Evolutionary conservation across 371 early-diverging fungal genomes (phyloP).

Genomic region (Syncephalastrum racemosum): DNA sequence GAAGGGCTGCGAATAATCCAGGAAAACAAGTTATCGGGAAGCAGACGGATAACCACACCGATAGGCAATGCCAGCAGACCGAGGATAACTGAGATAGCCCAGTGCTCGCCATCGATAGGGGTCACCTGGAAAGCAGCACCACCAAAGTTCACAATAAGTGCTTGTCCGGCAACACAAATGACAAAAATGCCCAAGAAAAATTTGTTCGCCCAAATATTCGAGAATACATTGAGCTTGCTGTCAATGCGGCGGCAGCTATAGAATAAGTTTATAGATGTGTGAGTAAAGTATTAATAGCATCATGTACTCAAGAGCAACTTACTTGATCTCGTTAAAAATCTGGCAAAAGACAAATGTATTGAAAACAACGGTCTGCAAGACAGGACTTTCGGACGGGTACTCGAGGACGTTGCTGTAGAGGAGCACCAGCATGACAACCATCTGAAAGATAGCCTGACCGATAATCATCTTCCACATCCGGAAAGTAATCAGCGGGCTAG

Average conservation of each 20-base stretch:
- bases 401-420: conserved; percentile 50
- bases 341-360: conserved; percentile 76
- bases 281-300: neutral
- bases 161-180: conserved; percentile 54
- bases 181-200: conserved; percentile 59
- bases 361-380: conserved; percentile 60
- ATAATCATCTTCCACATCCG: conserved; percentile 75
- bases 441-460: conserved; percentile 63
- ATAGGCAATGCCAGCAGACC: conserved; percentile 67
- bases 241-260: conserved; percentile 60
- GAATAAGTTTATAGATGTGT: neutral
- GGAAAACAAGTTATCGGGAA: conserved; percentile 50
- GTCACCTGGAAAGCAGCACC: conserved; percentile 56
- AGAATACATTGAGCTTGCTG: conserved; percentile 61
- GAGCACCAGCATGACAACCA: conserved; percentile 54
- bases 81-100: conserved; percentile 66
- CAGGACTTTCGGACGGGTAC: conserved; percentile 19
- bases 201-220: conserved; percentile 48
- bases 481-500: conserved; percentile 59
- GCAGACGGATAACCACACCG: conserved; percentile 67
- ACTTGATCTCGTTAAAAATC: conserved; percentile 69
- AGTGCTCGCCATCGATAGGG: conserved; percentile 51
- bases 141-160: conserved; percentile 60
- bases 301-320: conserved; percentile 10
- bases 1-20: conserved; percentile 25